Evolutionary conservation across 192 early-diverging fungal genomes (phyloP).

Genomic region (Chytriomyces sp.): DNA sequence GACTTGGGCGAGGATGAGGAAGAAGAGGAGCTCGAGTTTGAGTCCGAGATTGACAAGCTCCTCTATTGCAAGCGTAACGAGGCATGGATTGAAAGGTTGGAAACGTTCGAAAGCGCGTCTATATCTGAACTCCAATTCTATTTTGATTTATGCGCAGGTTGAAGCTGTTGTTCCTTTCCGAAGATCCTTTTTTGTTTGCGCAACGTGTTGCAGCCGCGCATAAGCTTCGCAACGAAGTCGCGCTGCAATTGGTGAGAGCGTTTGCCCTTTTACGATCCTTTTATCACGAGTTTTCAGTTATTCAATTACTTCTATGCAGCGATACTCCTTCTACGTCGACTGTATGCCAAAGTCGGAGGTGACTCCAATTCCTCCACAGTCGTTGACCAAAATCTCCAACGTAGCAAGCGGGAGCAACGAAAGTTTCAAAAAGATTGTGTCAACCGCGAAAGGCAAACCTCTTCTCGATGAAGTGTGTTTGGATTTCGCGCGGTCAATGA

Average conservation of each 20-base stretch:
- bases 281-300: not conserved
- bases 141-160: constrained; percentile 38
- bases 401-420: constrained; percentile 35
- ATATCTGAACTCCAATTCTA: not conserved
- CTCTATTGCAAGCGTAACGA: constrained; percentile 40
- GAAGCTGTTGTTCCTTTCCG: constrained; percentile 58
- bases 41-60: constrained; percentile 16
- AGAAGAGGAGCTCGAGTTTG: constrained; percentile 34
- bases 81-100: constrained; percentile 57
- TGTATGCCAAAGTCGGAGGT: constrained; percentile 57
- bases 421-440: constrained; percentile 29
- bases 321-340: constrained; percentile 57
- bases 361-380: constrained; percentile 30
- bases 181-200: constrained; percentile 57
- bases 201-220: constrained; percentile 51
- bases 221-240: constrained; percentile 39
- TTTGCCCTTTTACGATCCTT: not conserved
- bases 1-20: constrained; percentile 35
- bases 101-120: not conserved
- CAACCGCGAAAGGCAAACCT: constrained; percentile 5
- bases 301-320: constrained; percentile 27
- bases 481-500: constrained; percentile 58
- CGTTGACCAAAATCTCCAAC: constrained; percentile 36
- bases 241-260: constrained; percentile 44
- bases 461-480: constrained; percentile 50